Conservation (phyloP, 345 rosid genomes). For the Trapa incisa region DNA sequence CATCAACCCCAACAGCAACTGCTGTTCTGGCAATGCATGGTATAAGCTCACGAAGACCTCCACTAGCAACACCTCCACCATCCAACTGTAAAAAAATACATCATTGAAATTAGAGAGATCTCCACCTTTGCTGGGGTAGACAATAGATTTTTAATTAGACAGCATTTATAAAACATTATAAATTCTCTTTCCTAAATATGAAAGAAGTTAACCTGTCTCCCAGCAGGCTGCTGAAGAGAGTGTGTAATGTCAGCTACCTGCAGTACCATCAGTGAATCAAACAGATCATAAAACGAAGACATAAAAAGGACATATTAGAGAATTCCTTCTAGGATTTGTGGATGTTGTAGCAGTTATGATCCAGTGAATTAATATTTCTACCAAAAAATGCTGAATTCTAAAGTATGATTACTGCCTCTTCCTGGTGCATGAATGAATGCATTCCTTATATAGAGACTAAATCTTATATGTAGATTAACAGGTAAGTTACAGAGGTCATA, state of each 20-base stretch:
- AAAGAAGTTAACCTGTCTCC: constrained; percentile 48
- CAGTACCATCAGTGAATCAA: constrained; percentile 3
- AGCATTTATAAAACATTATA: too few species aligned
- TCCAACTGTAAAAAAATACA: constrained; percentile 41
- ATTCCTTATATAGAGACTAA: neutral
- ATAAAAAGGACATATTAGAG: neutral
- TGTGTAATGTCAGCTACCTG: constrained; percentile 96
- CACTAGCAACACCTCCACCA: constrained; percentile 98
- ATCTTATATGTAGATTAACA: too few species aligned
- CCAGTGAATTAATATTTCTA: neutral
- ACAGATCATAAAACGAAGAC: neutral
- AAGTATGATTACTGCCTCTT: neutral
- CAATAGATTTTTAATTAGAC: too few species aligned
- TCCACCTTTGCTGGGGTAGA: neutral
- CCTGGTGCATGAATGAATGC: neutral
- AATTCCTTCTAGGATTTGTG: neutral
- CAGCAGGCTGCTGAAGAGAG: constrained; percentile 94
- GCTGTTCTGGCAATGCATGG: constrained; percentile 98
- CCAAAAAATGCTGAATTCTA: neutral
- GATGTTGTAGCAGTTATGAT: neutral
- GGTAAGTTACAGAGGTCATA: too few species aligned
- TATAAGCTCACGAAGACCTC: constrained; percentile 93
- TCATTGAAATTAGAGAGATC: neutral
- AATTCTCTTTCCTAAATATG: neutral
- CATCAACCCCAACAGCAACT: constrained; percentile 93